Percentiles rank a stretch among this genome's conserved stretches.
phyloP scores from a whole-genome alignment of 2,329 filamentous ascomycete genomes.

The Hirsutella minnesotensis region DNA sequence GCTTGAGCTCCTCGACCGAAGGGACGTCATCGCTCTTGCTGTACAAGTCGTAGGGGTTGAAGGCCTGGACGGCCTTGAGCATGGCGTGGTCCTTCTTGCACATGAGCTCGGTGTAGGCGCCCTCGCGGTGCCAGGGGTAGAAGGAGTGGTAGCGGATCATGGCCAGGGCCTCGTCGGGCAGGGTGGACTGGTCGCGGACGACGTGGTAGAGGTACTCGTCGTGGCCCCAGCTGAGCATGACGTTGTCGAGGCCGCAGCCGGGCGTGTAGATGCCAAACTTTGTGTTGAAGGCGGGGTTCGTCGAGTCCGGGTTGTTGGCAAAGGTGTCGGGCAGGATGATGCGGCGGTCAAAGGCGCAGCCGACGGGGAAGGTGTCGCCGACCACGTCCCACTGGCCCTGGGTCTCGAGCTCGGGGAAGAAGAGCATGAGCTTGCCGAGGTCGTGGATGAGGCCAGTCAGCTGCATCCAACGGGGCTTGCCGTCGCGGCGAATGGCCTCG shows the following conservation, averaged over 20 bases:
- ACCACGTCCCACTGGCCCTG: constrained; percentile 89
- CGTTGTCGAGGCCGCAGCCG: constrained; percentile 72
- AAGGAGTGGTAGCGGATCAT: constrained; percentile 94
- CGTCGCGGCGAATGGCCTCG: constrained; percentile 78
- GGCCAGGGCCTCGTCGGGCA: constrained; percentile 72
- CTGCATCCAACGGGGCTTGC: constrained; percentile 75
- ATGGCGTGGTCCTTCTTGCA: constrained; percentile 68
- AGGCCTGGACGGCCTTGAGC: constrained; percentile 69
- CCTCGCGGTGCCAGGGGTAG: constrained; percentile 81
- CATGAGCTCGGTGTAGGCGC: constrained; percentile 76
- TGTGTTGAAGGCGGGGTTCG: constrained; percentile 61
- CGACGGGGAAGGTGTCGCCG: constrained; percentile 73
- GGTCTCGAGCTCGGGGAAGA: constrained; percentile 53
- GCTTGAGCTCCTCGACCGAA: constrained; percentile 62
- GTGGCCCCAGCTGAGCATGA: constrained; percentile 86
- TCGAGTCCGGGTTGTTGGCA: constrained; percentile 59
- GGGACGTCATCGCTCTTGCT: constrained; percentile 81
- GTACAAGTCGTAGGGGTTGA: constrained; percentile 88
- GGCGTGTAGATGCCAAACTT: constrained; percentile 69
- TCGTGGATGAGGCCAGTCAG: constrained; percentile 68
- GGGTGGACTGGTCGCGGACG: constrained; percentile 66
- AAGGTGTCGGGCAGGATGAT: constrained; percentile 80
- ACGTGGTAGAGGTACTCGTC: constrained; percentile 84
- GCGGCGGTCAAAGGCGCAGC: constrained; percentile 59
- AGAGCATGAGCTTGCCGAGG: constrained; percentile 68